Evolutionary conservation across 768 basidiomycete species (phyloP).

Genomic region (Pleurotus pulmonarius): DNA sequence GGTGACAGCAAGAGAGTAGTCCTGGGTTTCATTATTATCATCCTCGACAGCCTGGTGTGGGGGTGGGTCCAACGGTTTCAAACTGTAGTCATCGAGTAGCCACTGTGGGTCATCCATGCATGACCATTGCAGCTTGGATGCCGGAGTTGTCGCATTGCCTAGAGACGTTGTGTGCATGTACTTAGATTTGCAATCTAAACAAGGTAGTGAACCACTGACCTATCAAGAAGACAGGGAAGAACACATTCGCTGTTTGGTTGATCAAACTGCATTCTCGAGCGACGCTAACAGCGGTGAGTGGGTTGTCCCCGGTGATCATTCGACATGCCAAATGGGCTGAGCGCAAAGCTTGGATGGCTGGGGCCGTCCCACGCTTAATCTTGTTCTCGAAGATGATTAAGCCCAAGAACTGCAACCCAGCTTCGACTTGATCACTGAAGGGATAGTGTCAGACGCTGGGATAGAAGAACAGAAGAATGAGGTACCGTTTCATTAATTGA

Average conservation of each 20-base stretch:
- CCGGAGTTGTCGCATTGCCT: conserved; percentile 52
- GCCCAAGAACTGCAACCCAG: conserved; percentile 84
- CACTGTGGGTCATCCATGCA: conserved; percentile 85
- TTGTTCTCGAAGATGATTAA: conserved; percentile 98
- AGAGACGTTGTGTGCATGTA: not conserved
- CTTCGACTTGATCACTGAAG: conserved; percentile 89
- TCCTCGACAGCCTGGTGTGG: conserved; percentile 67
- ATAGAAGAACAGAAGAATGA: conserved; percentile 1
- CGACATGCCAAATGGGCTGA: conserved; percentile 89
- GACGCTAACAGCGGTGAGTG: conserved; percentile 94
- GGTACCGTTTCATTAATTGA: conserved; percentile 90
- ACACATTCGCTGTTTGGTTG: conserved; percentile 85
- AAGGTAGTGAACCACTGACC: conserved; percentile 38
- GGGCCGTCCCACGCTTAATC: conserved; percentile 86
- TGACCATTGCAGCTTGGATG: conserved; percentile 80
- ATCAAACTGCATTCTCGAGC: conserved; percentile 91
- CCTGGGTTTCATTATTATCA: conserved; percentile 72
- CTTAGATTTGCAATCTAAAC: not conserved
- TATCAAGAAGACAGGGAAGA: conserved; percentile 72
- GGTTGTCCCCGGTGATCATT: conserved; percentile 99
- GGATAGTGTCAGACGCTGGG: conserved; percentile 1
- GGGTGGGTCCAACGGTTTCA: conserved; percentile 74
- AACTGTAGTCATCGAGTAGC: conserved; percentile 85
- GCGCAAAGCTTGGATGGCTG: conserved; percentile 85
- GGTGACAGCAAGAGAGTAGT: conserved; percentile 88